Evolutionary conservation across 2,329 filamentous ascomycete genomes (phyloP).

Genomic region (Microdochium trichocladiopsis): DNA sequence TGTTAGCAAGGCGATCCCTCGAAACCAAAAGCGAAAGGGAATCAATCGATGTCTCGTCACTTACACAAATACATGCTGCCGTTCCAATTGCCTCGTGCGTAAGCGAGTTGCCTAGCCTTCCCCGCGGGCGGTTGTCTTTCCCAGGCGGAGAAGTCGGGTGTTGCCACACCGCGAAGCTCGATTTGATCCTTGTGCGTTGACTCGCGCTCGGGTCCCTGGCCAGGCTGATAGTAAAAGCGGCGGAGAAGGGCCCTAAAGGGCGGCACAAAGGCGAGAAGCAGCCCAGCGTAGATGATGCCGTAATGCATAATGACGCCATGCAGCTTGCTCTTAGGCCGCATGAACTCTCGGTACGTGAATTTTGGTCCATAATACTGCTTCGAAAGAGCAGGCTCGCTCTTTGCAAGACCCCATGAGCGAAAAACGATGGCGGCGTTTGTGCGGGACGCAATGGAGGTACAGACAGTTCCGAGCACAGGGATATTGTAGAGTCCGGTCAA

Average conservation of each 20-base stretch:
- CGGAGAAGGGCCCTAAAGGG: slow-evolving; percentile 36
- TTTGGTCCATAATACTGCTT: slow-evolving; percentile 51
- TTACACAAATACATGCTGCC: slow-evolving; percentile 61
- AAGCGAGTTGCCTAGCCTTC: slow-evolving; percentile 37
- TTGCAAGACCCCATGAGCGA: slow-evolving; percentile 55
- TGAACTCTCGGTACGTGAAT: slow-evolving; percentile 51
- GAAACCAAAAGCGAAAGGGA: neutral
- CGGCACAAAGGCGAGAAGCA: slow-evolving; percentile 36
- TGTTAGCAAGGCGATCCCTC: slow-evolving; percentile 5
- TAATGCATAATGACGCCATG: slow-evolving; percentile 43
- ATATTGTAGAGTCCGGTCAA: slow-evolving; percentile 42
- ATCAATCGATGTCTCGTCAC: slow-evolving; percentile 16
- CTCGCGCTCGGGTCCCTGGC: slow-evolving; percentile 46
- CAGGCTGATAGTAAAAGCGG: slow-evolving; percentile 41
- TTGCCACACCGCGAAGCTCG: slow-evolving; percentile 57
- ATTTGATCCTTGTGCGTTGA: slow-evolving; percentile 49
- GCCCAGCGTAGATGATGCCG: slow-evolving; percentile 30
- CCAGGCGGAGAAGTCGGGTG: slow-evolving; percentile 40
- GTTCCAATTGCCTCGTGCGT: slow-evolving; percentile 44
- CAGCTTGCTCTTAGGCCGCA: slow-evolving; percentile 40
- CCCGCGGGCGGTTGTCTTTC: slow-evolving; percentile 1
- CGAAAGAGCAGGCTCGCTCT: slow-evolving; percentile 32
- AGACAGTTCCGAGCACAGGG: slow-evolving; percentile 46
- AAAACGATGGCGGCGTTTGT: slow-evolving; percentile 50
- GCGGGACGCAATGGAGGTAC: slow-evolving; percentile 40